Percentiles rank a stretch among this genome's conserved stretches.
Conservation (phyloP, 2,329 filamentous ascomycete genomes). For the Karstenula rhodostoma region DNA sequence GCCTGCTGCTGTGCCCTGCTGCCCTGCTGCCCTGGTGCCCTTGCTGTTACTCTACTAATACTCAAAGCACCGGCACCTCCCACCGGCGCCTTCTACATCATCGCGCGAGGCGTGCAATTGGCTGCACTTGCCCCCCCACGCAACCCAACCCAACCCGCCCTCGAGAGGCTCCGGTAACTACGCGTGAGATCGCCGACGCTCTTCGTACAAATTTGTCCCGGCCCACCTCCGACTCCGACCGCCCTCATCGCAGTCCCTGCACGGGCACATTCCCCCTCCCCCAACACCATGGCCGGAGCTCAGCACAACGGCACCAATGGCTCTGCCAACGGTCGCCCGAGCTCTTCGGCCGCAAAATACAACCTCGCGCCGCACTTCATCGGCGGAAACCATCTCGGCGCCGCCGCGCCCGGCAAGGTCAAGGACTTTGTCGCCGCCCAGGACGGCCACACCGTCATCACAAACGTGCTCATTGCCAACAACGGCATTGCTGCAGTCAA, state of each 20-base stretch:
- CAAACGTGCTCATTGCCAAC: conserved; percentile 98
- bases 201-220: conserved; percentile 37
- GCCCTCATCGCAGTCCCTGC: conserved; percentile 28
- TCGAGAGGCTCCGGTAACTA: background rate
- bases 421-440: conserved; percentile 94
- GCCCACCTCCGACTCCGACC: conserved; percentile 23
- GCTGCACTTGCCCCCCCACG: conserved; percentile 8
- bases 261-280: conserved; percentile 31
- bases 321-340: conserved; percentile 61
- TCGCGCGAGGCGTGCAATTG: conserved; percentile 9
- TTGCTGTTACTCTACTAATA: conserved; percentile 23
- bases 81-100: conserved; percentile 25
- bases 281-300: conserved; percentile 45
- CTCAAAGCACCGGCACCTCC: conserved; percentile 25
- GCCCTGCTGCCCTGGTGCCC: no score
- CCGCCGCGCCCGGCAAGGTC: conserved; percentile 82
- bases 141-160: conserved; percentile 16
- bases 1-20: background rate
- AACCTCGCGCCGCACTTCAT: conserved; percentile 93
- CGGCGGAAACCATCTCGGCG: conserved; percentile 86
- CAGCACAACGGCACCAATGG: conserved; percentile 48
- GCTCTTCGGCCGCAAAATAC: conserved; percentile 80
- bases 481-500: conserved; percentile 99
- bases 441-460: conserved; percentile 97
- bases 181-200: conserved; percentile 14